These are phyloP conservation scores for Cystobasidium tubakii DNA, from an alignment of 768 basidiomycete species.

Conservation along the genomic window DNA sequence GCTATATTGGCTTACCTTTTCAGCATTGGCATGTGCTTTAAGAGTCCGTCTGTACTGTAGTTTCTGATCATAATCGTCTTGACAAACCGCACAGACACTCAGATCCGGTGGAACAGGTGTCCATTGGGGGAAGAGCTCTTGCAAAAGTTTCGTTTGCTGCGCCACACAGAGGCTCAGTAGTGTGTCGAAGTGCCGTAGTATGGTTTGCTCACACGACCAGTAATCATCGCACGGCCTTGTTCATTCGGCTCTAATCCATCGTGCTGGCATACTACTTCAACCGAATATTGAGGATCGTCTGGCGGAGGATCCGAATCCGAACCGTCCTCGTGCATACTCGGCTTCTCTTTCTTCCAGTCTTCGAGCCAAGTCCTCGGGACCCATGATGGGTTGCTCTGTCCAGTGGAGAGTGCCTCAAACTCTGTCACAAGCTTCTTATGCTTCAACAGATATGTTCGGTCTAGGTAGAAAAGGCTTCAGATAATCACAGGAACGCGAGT, in stretches of 20 bases:
- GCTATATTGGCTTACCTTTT: conserved; percentile 20
- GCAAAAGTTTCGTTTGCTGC: conserved; percentile 24
- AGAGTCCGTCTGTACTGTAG: too few species aligned
- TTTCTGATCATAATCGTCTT: neutral
- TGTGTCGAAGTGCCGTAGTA: too few species aligned
- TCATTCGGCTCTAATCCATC: conserved; percentile 10
- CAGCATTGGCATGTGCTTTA: neutral
- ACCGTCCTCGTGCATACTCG: conserved; percentile 1
- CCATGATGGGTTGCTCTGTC: neutral
- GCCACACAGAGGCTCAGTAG: neutral
- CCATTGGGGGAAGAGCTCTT: conserved; percentile 12
- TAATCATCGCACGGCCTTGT: neutral
- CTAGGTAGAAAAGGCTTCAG: neutral
- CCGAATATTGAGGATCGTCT: neutral
- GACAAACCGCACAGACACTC: neutral
- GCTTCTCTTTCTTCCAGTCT: conserved; percentile 18
- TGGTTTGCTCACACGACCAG: neutral
- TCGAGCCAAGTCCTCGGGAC: conserved; percentile 23
- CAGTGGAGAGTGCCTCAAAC: neutral
- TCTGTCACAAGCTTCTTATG: neutral
- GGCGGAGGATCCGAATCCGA: neutral
- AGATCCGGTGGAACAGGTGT: neutral
- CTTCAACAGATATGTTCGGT: neutral
- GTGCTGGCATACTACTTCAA: neutral
- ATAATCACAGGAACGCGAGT: too few species aligned